Conservation (phyloP, 2,329 filamentous ascomycete genomes). For the Penicillium sp. region DNA sequence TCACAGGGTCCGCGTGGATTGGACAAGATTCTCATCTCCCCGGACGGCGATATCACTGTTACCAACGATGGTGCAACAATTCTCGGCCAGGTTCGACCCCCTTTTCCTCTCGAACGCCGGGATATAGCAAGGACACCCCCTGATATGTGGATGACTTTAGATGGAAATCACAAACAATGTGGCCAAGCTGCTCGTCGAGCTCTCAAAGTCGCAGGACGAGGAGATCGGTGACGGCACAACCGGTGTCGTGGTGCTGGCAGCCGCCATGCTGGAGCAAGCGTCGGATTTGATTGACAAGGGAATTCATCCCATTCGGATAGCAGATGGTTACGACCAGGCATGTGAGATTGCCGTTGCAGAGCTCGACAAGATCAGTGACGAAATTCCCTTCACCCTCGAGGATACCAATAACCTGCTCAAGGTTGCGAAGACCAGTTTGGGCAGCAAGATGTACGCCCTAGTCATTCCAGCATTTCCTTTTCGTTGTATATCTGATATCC, state of each 20-base stretch:
- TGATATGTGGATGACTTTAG: slow-evolving; percentile 44
- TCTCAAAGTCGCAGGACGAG: slow-evolving; percentile 97
- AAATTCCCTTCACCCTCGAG: slow-evolving; percentile 77
- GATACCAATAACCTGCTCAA: slow-evolving; percentile 84
- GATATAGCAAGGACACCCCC: slow-evolving; percentile 6
- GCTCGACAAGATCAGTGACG: slow-evolving; percentile 89
- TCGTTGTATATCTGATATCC: slow-evolving; percentile 3
- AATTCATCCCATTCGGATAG: slow-evolving; percentile 97
- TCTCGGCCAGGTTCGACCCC: slow-evolving; percentile 62
- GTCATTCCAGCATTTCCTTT: neutral
- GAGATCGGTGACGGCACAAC: slow-evolving; percentile 99
- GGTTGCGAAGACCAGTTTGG: slow-evolving; percentile 91
- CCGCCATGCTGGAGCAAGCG: slow-evolving; percentile 91
- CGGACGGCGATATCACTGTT: slow-evolving; percentile 97
- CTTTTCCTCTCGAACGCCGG: slow-evolving; percentile 6
- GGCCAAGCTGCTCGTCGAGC: slow-evolving; percentile 90
- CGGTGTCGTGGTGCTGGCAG: slow-evolving; percentile 92
- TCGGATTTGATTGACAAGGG: slow-evolving; percentile 99
- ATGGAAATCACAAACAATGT: slow-evolving; percentile 99
- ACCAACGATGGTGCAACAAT: slow-evolving; percentile 99
- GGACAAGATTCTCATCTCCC: slow-evolving; percentile 98
- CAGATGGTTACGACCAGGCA: slow-evolving; percentile 95
- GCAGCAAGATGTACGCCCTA: slow-evolving; percentile 75
- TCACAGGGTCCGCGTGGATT: slow-evolving; percentile 79
- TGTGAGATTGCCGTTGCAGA: slow-evolving; percentile 94